phyloP scores from a whole-genome alignment of 768 basidiomycete species.

The Rhizopogon roseolus region DNA sequence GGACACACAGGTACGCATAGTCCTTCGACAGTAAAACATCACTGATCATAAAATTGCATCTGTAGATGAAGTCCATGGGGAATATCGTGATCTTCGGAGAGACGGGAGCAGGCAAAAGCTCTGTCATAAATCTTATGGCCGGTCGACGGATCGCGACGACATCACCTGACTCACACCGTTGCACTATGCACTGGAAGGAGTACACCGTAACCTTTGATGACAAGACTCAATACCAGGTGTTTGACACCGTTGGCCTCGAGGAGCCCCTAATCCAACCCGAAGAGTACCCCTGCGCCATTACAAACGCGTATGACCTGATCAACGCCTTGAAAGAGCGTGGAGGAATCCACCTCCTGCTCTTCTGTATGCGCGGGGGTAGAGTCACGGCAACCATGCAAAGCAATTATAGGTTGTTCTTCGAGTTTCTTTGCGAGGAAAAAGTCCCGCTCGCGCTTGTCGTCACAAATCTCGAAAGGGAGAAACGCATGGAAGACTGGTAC shows the following conservation, averaged over 20 bases:
- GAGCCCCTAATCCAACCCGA: conserved; percentile 22
- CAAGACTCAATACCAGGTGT: conserved; percentile 19
- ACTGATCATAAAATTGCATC: not conserved
- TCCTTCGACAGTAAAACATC: not conserved
- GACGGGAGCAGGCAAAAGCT: conserved; percentile 33
- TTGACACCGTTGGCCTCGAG: conserved; percentile 32
- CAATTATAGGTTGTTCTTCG: conserved; percentile 38
- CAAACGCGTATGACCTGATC: conserved; percentile 29
- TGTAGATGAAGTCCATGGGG: not conserved
- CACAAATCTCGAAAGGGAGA: conserved; percentile 36
- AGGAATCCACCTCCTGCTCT: conserved; percentile 38
- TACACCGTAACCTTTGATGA: conserved; percentile 21
- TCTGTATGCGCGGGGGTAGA: conserved; percentile 36
- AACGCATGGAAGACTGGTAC: conserved; percentile 32
- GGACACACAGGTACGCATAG: not conserved
- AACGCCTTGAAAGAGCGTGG: conserved; percentile 19
- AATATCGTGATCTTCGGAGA: conserved; percentile 44
- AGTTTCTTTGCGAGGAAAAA: conserved; percentile 33
- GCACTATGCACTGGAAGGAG: conserved; percentile 29
- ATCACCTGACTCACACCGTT: conserved; percentile 27
- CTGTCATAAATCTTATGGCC: conserved; percentile 29
- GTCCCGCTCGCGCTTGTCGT: conserved; percentile 29
- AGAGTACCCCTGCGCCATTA: conserved; percentile 24
- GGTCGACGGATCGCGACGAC: conserved; percentile 17
- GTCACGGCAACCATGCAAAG: conserved; percentile 31